Evolutionary conservation across 352 stramenopile species (phyloP).

Genomic region (Globisporangium acanthophoron): DNA sequence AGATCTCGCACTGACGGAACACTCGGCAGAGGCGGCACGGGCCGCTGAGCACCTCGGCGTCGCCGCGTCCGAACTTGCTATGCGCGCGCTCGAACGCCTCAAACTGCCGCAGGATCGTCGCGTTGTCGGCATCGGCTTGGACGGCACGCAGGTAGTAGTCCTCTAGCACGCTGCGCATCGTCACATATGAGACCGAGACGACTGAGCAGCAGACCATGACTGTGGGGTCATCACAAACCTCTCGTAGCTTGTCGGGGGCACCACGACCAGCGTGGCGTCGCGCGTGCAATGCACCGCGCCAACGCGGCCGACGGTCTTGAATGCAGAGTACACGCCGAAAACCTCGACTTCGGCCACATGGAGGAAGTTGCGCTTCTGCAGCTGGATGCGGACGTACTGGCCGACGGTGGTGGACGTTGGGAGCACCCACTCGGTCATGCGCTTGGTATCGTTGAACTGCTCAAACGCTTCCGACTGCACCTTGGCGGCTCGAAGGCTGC

Average conservation of each 20-base stretch:
- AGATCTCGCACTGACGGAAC: slow-evolving; percentile 84
- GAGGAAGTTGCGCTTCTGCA: slow-evolving; percentile 87
- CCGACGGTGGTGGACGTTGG: slow-evolving; percentile 79
- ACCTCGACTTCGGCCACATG: slow-evolving; percentile 90
- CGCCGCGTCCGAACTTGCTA: slow-evolving; percentile 61
- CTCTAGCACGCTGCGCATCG: slow-evolving; percentile 32
- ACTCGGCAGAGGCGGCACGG: slow-evolving; percentile 80
- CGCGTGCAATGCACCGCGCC: slow-evolving; percentile 74
- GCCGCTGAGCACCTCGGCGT: slow-evolving; percentile 11
- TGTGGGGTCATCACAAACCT: slow-evolving; percentile 23
- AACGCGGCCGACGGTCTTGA: slow-evolving; percentile 80
- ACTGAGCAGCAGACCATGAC: not conserved
- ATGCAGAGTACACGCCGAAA: slow-evolving; percentile 85
- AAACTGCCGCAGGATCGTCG: slow-evolving; percentile 87
- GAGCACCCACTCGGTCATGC: slow-evolving; percentile 86
- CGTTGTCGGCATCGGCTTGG: slow-evolving; percentile 87
- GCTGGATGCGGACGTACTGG: slow-evolving; percentile 81
- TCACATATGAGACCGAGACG: not conserved
- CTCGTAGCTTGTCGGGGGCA: slow-evolving; percentile 59
- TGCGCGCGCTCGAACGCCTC: slow-evolving; percentile 81
- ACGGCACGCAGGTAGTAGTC: slow-evolving; percentile 88
- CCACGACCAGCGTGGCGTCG: slow-evolving; percentile 86
- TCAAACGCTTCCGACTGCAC: slow-evolving; percentile 73
- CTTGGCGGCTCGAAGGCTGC: slow-evolving; percentile 79
- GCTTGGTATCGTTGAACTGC: slow-evolving; percentile 67